Evolutionary conservation across 345 rosid genomes (phyloP), one percentile per base, ranked within the genome.

Genomic region (Ricinus communis): DNA sequence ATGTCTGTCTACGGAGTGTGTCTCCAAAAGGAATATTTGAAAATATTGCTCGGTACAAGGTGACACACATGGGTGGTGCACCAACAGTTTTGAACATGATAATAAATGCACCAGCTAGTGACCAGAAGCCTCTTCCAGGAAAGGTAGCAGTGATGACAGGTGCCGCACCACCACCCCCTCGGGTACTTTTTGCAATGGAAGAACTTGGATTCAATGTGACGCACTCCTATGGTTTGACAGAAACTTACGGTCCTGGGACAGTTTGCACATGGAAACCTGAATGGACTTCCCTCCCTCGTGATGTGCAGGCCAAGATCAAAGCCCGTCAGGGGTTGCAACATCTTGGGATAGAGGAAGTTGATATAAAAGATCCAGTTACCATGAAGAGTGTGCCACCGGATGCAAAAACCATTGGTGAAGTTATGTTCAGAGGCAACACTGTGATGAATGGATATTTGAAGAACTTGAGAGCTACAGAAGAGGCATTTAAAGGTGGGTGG

Each of bases 401-500:
- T 70, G 82, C 80, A 15, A 82, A 70, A 38, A 78, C 80, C 38
- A 67, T 82, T 36, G 85, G 85, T 1, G 85, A 82, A 62, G 82
- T 82, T 57, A 76, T 82, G 82, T 82, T 82, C 54, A 70, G 85
- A 62, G 85, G 85, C 68, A 82, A 82, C 43, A 76, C 82, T 22
- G 78, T 82, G 57, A 82, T 82, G 85, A 82, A 75, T 33, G 85
- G 85, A 45, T 82, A 82, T 69, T 62, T 82, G 36, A 82, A 82
- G 49, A 52, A 82, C 62, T 2, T 28, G 50, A 51, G 79, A 58
- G 82, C 80, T 30, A 82, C 82, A n/a, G 33, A 78, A 43, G 80
- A 82, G 8, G 80, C 85, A 25, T 79, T 82, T 18, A 56, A 21
- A 3, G 80, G 76, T 19, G 85, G 85, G 62, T 82, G 85, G 85